Evolutionary conservation across 2,329 filamentous ascomycete genomes (phyloP).

Genomic region (Colletotrichum viniferum): DNA sequence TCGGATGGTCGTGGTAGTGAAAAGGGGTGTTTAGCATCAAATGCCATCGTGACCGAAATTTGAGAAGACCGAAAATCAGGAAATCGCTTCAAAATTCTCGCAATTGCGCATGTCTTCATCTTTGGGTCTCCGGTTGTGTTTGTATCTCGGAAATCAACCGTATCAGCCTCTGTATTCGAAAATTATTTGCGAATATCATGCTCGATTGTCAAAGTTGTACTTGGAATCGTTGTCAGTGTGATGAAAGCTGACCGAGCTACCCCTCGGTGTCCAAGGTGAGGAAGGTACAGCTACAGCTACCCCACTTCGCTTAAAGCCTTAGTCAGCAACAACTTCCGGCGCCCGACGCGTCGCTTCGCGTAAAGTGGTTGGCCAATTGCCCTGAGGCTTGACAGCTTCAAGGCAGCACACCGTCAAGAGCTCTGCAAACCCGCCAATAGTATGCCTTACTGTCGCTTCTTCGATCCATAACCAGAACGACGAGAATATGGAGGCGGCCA

Average conservation of each 20-base stretch:
- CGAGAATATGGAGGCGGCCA: slow-evolving; percentile 49
- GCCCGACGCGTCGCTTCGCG: background rate
- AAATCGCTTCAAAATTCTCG: background rate
- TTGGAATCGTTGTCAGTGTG: background rate
- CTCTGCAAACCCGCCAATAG: background rate
- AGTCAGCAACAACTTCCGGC: background rate
- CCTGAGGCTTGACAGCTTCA: background rate
- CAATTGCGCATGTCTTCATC: background rate
- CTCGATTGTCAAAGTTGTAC: background rate
- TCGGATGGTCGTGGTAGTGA: background rate
- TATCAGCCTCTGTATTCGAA: background rate
- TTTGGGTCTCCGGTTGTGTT: background rate
- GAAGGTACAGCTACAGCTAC: background rate
- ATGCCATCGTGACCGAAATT: background rate
- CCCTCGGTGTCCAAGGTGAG: background rate
- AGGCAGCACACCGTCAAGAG: background rate
- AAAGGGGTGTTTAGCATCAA: background rate
- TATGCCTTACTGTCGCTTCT: background rate
- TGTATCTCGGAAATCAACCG: fast-evolving
- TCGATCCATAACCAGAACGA: background rate
- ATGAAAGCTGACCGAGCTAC: background rate
- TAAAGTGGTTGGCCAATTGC: slow-evolving; percentile 11
- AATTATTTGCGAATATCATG: background rate
- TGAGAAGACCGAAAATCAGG: background rate
- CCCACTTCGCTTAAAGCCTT: background rate